Base-by-base conservation (phyloP, 2,329 filamentous ascomycete genomes). In the Epichloe sylvatica region DNA sequence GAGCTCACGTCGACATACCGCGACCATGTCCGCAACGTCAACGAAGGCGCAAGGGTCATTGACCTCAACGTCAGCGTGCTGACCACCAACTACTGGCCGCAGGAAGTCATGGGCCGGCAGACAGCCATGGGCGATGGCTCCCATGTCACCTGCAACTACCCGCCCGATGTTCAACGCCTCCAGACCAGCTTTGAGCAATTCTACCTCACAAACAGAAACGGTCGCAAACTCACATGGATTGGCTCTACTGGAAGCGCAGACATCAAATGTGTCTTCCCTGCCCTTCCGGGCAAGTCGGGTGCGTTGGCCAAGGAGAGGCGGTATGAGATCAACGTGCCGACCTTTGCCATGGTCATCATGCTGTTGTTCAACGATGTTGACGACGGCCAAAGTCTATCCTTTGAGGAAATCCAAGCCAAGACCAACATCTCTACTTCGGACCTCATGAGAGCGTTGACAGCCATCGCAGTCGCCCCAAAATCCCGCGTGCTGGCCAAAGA, bases 11-110 rank as follows among this genome's bases (percentile, higher is more conserved):
- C 80, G 12, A 80, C 77, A 50, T 97, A 94, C 69, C 84, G 83
- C 55, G 75, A 77, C 15, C 79, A 91, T 54, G 80, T 80, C 44
- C 66, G 69, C 33, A 68, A 65, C 33, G 66, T 78, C 11, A 65
- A 76, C 63, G 65, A 80, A 64, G 63, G 67, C 17, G 60, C 53
- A 25, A 65, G 62, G 55, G 61, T 79, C 33, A 79, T 91, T 30
- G 92, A 97, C 44, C 75, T 98, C 23, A 78, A 77, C 46, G 84
- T 96, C 66, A 87, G 81, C 55, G 83, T 98, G 33, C 76, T 98
- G 38, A 96, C 90, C 0, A 90, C 83, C 57, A 96, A 94, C 65
- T 91, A 88, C 62, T 98, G 92, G 92, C 92, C 92, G 2, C 80
- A 89, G 56, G 90, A 96, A 58, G 80, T 88, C 12, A 89, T 96